Conservation (phyloP, 139 green algal genomes). For the Desmodesmus armatus region DNA sequence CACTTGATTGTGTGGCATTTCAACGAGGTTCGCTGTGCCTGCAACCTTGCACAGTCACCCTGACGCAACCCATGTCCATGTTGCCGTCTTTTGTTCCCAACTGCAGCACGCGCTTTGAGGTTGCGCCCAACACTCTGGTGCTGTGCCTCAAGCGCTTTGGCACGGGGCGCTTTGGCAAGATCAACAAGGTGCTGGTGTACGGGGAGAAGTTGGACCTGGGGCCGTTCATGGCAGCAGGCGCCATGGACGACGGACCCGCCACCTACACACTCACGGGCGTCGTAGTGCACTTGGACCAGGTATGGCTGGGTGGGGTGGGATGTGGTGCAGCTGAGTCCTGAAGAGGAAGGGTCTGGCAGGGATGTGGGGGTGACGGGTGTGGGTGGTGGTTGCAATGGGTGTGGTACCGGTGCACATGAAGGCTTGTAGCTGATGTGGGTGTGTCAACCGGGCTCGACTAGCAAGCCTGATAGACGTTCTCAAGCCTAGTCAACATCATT, state of each 20-base stretch:
- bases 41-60: constrained; percentile 9
- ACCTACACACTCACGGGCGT: constrained; percentile 79
- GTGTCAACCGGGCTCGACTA: too few relatives aligned
- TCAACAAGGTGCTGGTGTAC: constrained; percentile 55
- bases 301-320: neutral
- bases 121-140: constrained; percentile 64
- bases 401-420: too few relatives aligned
- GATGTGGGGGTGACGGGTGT: too few relatives aligned
- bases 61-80: too few relatives aligned
- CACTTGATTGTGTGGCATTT: neutral
- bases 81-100: too few relatives aligned
- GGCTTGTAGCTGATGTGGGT: too few relatives aligned
- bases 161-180: constrained; percentile 50
- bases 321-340: too few relatives aligned
- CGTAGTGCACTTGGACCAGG: constrained; percentile 69
- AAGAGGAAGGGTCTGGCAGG: too few relatives aligned
- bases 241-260: constrained; percentile 42
- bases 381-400: too few relatives aligned
- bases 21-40: neutral
- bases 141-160: constrained; percentile 70
- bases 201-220: constrained; percentile 55
- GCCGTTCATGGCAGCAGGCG: constrained; percentile 52
- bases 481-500: too few relatives aligned
- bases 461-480: too few relatives aligned
- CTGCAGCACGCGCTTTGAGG: constrained; percentile 63